Percentiles rank a stretch among this genome's conserved stretches.
These are phyloP conservation scores for Dioszegia crocea DNA, from an alignment of 768 basidiomycete species.

Conservation along the genomic window DNA sequence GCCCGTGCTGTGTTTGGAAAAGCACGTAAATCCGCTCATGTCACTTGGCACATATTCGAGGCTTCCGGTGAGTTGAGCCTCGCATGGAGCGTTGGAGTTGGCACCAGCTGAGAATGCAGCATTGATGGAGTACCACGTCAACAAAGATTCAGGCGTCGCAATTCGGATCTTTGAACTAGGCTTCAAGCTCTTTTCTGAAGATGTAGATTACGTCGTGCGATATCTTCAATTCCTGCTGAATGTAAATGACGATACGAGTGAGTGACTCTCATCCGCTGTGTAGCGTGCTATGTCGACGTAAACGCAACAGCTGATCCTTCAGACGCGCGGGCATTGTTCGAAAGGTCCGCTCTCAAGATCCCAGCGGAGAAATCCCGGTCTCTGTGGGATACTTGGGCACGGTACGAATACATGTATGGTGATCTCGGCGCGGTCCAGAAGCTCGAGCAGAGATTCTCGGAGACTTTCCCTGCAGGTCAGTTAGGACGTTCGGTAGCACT, in stretches of 20 bases:
- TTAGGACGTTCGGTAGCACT: slow-evolving; percentile 1
- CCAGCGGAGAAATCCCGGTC: slow-evolving; percentile 71
- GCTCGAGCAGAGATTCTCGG: slow-evolving; percentile 81
- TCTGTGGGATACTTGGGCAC: slow-evolving; percentile 93
- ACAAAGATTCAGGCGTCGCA: slow-evolving; percentile 71
- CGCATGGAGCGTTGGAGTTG: neutral
- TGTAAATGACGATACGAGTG: slow-evolving; percentile 92
- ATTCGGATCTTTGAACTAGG: slow-evolving; percentile 92
- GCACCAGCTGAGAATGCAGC: slow-evolving; percentile 55
- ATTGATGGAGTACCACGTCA: slow-evolving; percentile 88
- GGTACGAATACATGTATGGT: slow-evolving; percentile 93
- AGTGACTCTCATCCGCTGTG: slow-evolving; percentile 22
- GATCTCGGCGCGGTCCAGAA: slow-evolving; percentile 81
- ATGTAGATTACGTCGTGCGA: slow-evolving; percentile 77
- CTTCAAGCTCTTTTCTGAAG: slow-evolving; percentile 72
- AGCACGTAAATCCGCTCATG: slow-evolving; percentile 60
- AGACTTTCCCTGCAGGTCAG: slow-evolving; percentile 79
- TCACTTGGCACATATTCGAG: slow-evolving; percentile 87
- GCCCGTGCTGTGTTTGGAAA: slow-evolving; percentile 73
- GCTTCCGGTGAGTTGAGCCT: slow-evolving; percentile 65
- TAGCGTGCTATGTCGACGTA: no score
- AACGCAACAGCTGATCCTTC: neutral
- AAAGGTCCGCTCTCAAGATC: slow-evolving; percentile 76
- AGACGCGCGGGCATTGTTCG: slow-evolving; percentile 96
- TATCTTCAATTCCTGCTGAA: slow-evolving; percentile 91